These are phyloP conservation scores for Trichosporon sp. DNA, from an alignment of 1,284 basidiomycete species.

Conservation along the genomic window DNA sequence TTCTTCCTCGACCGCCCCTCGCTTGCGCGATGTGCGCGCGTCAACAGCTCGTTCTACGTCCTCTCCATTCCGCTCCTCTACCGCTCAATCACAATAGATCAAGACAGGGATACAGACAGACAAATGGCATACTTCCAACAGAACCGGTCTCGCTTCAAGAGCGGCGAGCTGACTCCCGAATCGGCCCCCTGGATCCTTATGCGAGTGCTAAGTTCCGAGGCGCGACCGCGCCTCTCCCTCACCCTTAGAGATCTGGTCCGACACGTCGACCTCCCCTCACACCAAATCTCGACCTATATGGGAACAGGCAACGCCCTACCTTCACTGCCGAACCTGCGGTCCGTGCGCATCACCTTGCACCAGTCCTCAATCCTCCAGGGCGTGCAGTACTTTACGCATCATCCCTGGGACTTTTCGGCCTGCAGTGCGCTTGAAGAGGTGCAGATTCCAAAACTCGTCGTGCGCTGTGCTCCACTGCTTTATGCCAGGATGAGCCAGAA, in stretches of 20 bases:
- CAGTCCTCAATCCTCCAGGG: neutral
- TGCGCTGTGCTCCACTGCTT: constrained; percentile 14
- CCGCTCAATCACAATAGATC: neutral
- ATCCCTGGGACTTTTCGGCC: neutral
- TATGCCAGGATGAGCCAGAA: neutral
- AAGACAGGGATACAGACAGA: neutral
- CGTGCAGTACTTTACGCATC: neutral
- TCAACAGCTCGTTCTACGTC: constrained; percentile 5
- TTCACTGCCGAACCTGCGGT: neutral
- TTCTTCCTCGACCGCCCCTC: neutral
- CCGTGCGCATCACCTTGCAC: constrained; percentile 1
- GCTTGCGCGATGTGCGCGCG: neutral
- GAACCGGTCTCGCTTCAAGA: neutral
- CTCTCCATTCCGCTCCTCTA: neutral
- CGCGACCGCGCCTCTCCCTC: neutral
- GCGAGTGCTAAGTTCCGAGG: neutral
- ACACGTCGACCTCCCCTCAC: neutral
- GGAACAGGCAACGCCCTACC: neutral
- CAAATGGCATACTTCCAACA: neutral
- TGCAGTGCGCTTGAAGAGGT: constrained; percentile 4
- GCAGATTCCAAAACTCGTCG: neutral
- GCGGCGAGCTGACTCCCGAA: neutral
- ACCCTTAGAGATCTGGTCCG: neutral
- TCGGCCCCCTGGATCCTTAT: neutral
- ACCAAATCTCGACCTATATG: neutral